Evolutionary conservation across 495 filamentous ascomycete genomes (phyloP).

Genomic region (Staphylotrichum tortipilum): DNA sequence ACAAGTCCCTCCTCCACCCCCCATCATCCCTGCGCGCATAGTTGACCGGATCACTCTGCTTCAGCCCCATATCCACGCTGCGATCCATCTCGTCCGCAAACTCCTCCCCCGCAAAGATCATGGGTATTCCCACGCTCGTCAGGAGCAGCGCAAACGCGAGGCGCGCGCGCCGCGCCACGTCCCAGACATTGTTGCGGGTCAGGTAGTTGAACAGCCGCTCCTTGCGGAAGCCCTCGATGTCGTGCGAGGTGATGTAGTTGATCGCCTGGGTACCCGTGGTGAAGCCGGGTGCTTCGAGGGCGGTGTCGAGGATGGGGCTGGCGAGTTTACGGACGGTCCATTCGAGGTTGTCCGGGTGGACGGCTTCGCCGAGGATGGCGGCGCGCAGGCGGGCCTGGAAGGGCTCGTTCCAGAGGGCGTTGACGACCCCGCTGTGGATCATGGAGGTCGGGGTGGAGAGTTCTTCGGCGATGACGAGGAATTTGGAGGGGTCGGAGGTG

Average conservation of each 20-base stretch:
- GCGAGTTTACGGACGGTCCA: constrained; percentile 23
- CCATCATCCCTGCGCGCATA: constrained; percentile 20
- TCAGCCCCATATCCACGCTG: constrained; percentile 16
- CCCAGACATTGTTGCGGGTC: constrained; percentile 13
- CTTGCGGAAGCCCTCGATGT: constrained; percentile 23
- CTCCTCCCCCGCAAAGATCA: constrained; percentile 32
- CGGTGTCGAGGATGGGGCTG: constrained; percentile 22
- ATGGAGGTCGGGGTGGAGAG: constrained; percentile 22
- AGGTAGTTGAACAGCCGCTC: constrained; percentile 26
- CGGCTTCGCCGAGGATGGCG: constrained; percentile 13
- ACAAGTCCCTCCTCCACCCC: constrained; percentile 20
- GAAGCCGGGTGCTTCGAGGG: constrained; percentile 12
- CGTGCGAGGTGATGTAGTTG: constrained; percentile 29
- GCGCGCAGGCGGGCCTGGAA: constrained; percentile 20
- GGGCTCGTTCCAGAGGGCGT: constrained; percentile 27
- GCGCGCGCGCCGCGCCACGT: constrained; percentile 18
- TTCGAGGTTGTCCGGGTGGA: constrained; percentile 19
- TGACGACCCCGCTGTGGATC: constrained; percentile 13
- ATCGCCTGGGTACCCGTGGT: constrained; percentile 23
- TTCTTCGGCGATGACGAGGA: constrained; percentile 28
- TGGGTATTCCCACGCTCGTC: constrained; percentile 28
- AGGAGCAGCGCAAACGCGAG: constrained; percentile 24
- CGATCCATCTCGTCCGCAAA: constrained; percentile 25
- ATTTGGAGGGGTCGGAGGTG: constrained; percentile 19
- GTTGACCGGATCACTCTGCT: constrained; percentile 28